Percentiles rank a stretch among this genome's conserved stretches.
phyloP scores from a whole-genome alignment of 768 basidiomycete genomes.

The Macrolepiota fuliginosa region DNA sequence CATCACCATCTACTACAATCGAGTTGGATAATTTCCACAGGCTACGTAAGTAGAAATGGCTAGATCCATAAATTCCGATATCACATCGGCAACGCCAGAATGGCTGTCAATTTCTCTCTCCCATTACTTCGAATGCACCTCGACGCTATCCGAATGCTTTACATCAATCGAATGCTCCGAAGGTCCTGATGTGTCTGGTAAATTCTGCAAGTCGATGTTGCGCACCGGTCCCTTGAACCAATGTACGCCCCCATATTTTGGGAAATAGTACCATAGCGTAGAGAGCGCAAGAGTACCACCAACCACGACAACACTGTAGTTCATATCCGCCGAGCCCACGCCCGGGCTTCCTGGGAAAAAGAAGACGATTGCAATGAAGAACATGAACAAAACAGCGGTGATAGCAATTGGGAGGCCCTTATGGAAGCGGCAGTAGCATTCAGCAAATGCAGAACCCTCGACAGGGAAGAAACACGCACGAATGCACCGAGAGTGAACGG shows the following conservation, averaged over 20 bases:
- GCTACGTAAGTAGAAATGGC: too few species aligned
- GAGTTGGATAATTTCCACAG: too few species aligned
- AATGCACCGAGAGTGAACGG: conserved; percentile 50
- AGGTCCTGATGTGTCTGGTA: neutral
- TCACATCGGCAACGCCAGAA: too few species aligned
- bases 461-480: conserved; percentile 17
- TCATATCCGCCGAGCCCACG: conserved; percentile 53
- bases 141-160: neutral
- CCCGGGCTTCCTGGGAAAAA: conserved; percentile 61
- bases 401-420: conserved; percentile 61
- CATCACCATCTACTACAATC: too few species aligned
- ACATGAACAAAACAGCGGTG: conserved; percentile 63
- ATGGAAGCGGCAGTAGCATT: neutral
- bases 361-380: conserved; percentile 60
- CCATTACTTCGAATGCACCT: neutral
- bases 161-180: neutral
- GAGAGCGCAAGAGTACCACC: conserved; percentile 60
- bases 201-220: conserved; percentile 26
- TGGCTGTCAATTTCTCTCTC: neutral
- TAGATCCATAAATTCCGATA: too few species aligned
- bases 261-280: conserved; percentile 67
- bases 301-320: conserved; percentile 70
- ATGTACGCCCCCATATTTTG: conserved; percentile 66
- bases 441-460: neutral
- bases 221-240: conserved; percentile 73